Evolutionary conservation across 306 rosid genomes (phyloP).

Genomic region (Rosa lucieae): DNA sequence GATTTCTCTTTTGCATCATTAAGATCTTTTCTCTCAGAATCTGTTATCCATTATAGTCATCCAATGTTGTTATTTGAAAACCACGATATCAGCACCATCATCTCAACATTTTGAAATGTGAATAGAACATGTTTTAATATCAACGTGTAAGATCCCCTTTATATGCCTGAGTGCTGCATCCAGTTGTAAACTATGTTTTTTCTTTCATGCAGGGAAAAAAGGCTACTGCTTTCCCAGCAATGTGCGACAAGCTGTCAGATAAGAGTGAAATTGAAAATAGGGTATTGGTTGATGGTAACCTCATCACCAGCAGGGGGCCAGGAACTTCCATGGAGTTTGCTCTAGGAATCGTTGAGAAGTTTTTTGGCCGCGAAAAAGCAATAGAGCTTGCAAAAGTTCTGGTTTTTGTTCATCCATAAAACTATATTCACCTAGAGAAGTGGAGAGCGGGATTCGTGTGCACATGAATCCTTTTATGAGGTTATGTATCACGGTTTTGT

Average conservation of each 20-base stretch:
- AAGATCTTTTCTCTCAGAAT: background rate
- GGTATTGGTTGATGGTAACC: conserved; percentile 80
- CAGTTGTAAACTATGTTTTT: conserved; percentile 6
- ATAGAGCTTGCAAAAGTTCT: conserved; percentile 54
- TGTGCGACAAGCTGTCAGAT: conserved; percentile 69
- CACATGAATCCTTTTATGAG: background rate
- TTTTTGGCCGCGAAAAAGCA: conserved; percentile 59
- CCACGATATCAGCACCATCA: background rate
- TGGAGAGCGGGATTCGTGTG: background rate
- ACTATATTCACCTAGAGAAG: background rate
- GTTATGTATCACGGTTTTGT: background rate
- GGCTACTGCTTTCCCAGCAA: conserved; percentile 81
- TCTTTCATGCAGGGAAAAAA: conserved; percentile 54
- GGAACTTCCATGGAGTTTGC: conserved; percentile 82
- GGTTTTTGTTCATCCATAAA: conserved; percentile 41
- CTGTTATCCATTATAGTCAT: background rate
- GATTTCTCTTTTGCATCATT: background rate
- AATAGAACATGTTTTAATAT: background rate
- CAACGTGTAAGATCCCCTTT: background rate
- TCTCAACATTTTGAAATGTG: background rate
- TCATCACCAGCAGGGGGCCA: conserved; percentile 87
- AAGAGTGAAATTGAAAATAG: conserved; percentile 70
- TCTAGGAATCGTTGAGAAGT: conserved; percentile 76
- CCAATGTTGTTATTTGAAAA: background rate
- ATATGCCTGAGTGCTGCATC: background rate